These are phyloP conservation scores for Amborella trichopoda DNA, from an alignment of 164 flowering plant species.

Conservation along the genomic window DNA sequence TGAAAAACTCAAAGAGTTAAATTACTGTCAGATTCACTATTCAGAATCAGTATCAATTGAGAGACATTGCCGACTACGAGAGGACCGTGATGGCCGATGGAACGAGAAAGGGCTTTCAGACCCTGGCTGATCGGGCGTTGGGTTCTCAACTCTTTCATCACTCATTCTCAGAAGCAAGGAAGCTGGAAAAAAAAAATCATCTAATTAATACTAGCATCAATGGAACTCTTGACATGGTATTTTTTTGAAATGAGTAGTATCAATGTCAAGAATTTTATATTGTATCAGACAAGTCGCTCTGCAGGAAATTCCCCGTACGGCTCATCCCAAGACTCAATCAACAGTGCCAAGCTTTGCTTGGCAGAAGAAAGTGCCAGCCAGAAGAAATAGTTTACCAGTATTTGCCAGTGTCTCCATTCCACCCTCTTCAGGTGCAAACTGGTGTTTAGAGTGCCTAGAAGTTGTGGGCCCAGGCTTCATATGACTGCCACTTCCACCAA, in stretches of 20 bases:
- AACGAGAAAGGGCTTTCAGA: conserved; percentile 59
- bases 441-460: conserved; percentile 33
- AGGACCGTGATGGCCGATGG: conserved; percentile 82
- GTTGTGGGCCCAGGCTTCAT: conserved; percentile 26
- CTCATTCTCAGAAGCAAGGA: conserved; percentile 63
- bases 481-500: conserved; percentile 54
- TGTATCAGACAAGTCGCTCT: background rate
- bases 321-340: background rate
- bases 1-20: too few species aligned
- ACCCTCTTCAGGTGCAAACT: conserved; percentile 31
- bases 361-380: background rate
- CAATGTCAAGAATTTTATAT: background rate
- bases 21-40: too few species aligned
- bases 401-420: conserved; percentile 45
- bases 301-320: background rate
- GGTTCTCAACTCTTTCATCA: conserved; percentile 34
- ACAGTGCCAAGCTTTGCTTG: background rate
- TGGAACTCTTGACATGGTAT: background rate
- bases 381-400: conserved; percentile 34
- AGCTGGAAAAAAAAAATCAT: conserved; percentile 27
- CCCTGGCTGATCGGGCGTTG: conserved; percentile 29
- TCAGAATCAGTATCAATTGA: conserved; percentile 83
- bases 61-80: conserved; percentile 52
- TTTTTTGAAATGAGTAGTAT: background rate
- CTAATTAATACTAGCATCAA: background rate